Evolutionary conservation across 2,329 filamentous ascomycete species (phyloP).

Genomic region (Trichoderma atrobrunneum): DNA sequence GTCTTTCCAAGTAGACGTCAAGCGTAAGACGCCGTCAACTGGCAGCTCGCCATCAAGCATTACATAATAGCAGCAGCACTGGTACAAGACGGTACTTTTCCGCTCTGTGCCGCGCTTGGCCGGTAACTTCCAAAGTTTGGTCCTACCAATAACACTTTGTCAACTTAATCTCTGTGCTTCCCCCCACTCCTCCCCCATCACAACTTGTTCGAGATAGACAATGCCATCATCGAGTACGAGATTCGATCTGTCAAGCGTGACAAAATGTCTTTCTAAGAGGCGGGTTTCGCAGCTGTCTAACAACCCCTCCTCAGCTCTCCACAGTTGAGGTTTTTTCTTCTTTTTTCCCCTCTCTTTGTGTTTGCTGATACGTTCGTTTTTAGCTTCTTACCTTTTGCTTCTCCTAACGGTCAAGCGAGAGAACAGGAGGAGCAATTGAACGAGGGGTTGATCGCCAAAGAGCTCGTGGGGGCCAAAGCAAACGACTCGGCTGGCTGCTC

Average conservation of each 20-base stretch:
- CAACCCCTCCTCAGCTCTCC: background rate
- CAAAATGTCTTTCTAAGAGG: background rate
- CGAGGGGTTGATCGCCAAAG: conserved; percentile 6
- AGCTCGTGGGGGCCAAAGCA: conserved; percentile 7
- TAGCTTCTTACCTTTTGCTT: background rate
- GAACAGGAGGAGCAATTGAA: conserved; percentile 7
- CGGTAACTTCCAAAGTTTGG: background rate
- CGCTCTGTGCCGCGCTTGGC: background rate
- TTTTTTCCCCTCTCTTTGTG: background rate
- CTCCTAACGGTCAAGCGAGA: background rate
- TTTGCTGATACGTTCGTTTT: background rate
- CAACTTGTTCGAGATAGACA: background rate
- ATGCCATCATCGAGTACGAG: background rate
- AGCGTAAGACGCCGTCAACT: background rate
- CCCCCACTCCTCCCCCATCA: background rate
- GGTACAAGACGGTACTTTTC: background rate
- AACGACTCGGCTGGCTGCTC: background rate
- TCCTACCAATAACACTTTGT: background rate
- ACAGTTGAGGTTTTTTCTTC: background rate
- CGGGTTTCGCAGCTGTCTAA: background rate
- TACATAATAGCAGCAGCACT: background rate
- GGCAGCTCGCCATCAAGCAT: background rate
- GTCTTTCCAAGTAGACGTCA: background rate
- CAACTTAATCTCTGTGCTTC: background rate
- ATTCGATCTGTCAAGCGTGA: background rate